Evolutionary conservation across 208 protist species (phyloP).

Genomic region (Vickermania ingenoplastis): DNA sequence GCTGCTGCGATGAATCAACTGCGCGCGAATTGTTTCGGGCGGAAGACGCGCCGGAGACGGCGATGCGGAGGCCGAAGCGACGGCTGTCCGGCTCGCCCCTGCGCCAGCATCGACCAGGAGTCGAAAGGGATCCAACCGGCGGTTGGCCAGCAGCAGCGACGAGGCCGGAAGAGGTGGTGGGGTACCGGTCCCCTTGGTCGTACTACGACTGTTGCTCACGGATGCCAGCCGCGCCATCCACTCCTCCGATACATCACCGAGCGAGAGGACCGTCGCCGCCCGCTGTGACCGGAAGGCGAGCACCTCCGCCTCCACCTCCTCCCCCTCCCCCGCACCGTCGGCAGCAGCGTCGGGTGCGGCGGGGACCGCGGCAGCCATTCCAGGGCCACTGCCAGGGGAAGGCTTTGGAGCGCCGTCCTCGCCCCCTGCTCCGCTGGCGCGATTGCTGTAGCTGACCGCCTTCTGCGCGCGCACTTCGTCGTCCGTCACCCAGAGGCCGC

Average conservation of each 20-base stretch:
- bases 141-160: not conserved
- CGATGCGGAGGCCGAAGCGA: conserved; percentile 5
- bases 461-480: conserved; percentile 47
- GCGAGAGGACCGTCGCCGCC: conserved; percentile 12
- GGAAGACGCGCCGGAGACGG: conserved; percentile 6
- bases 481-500: conserved; percentile 58
- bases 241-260: conserved; percentile 26
- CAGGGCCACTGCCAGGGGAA: not conserved
- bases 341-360: no score
- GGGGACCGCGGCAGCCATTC: no score
- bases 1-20: conserved; percentile 44
- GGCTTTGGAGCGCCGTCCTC: not conserved
- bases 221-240: conserved; percentile 5
- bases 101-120: not conserved
- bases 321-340: conserved; percentile 9
- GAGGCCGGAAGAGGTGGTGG: not conserved
- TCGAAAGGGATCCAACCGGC: no score
- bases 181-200: not conserved
- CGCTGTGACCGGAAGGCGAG: conserved; percentile 9
- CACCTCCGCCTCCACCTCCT: conserved; percentile 17
- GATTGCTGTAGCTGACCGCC: conserved; percentile 36
- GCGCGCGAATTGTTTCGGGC: conserved; percentile 16
- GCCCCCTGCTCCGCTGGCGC: not conserved
- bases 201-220: not conserved
- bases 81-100: not conserved